Base-by-base conservation (phyloP, 768 basidiomycete genomes). In the Scleroderma citrinum region DNA sequence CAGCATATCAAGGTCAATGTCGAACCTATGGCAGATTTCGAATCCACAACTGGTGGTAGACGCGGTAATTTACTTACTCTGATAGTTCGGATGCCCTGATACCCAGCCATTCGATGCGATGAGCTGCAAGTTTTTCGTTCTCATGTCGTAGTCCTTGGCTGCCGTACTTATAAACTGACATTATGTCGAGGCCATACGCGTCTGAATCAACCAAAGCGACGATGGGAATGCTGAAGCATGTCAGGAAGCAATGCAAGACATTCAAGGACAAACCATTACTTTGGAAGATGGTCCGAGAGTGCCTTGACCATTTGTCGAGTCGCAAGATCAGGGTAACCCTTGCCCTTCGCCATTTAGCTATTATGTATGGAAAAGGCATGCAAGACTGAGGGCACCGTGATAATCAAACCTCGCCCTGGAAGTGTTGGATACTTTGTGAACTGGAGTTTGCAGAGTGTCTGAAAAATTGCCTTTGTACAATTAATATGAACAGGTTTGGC, bases 271-370 rank as follows among this genome's bases (percentile, higher is more conserved):
- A n/a, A 12, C 21, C 7, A 7, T 21, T 21, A 32, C 36, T 65
- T 39, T 3, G 85, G 84, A 17, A 92, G 75, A 30, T 77, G 76
- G 34, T 82, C 76, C 1, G 85, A 76, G 3, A 98, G 72, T 0
- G 76, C 80, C 49, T 82, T 81, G 39, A 94, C 78, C 7, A 98
- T 75, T 55, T 94, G 83, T 7, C 92, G 77, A 1, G 96, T 95
- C 3, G 92, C 86, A 4, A 96, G 68, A 61, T 99, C 96, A 0
- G 96, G 96, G 67, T 95, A 98, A 3, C 96, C 96, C 64, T 96
- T 98, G 0, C 96, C 96, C 93, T 96, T 56, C 10, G 17, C 2
- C 40, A 29, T 29, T 62, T 40, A 61, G 49, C 14, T 7, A 39
- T n/a, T n/a, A n/a, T n/a, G n/a, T n/a, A n/a, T n/a, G n/a, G 41